Percentiles rank a stretch among this genome's conserved stretches.
phyloP scores from a whole-genome alignment of 78 protist genomes.

The Thecamonas trahens region DNA sequence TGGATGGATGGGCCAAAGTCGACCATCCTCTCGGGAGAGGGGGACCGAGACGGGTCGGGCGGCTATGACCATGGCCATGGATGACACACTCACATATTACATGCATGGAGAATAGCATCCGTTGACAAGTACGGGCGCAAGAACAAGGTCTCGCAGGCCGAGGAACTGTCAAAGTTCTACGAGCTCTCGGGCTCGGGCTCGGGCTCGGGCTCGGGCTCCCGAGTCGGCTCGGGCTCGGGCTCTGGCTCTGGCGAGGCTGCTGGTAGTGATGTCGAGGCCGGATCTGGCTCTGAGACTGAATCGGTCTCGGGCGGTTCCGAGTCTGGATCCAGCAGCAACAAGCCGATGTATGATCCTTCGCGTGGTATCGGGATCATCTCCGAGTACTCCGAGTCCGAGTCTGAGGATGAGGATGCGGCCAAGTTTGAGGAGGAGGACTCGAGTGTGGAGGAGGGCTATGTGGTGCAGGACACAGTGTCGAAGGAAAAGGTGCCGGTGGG shows the following conservation, averaged over 20 bases:
- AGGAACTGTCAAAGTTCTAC: no score
- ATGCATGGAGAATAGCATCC: no score
- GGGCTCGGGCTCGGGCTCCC: no score
- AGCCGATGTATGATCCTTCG: not conserved
- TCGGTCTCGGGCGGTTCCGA: not conserved
- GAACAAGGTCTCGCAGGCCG: no score
- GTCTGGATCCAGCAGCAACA: no score
- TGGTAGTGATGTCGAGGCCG: not conserved
- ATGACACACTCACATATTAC: no score
- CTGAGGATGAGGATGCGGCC: no score
- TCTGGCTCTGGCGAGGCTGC: no score
- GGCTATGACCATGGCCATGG: no score
- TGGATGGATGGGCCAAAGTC: not conserved
- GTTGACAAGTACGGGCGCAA: no score
- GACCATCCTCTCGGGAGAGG: not conserved
- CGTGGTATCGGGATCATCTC: not conserved
- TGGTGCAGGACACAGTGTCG: not conserved
- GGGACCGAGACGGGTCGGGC: not conserved
- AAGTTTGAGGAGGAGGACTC: not conserved
- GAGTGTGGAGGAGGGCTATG: not conserved
- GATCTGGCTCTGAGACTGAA: not conserved
- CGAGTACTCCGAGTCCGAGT: not conserved
- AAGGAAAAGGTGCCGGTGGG: slow-evolving; percentile 30
- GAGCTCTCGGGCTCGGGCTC: no score
- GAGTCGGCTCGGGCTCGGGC: no score